Percentiles rank a stretch among this genome's conserved stretches.
phyloP scores from a whole-genome alignment of 495 filamentous ascomycete species.

The Trichoderma asperelloides region DNA sequence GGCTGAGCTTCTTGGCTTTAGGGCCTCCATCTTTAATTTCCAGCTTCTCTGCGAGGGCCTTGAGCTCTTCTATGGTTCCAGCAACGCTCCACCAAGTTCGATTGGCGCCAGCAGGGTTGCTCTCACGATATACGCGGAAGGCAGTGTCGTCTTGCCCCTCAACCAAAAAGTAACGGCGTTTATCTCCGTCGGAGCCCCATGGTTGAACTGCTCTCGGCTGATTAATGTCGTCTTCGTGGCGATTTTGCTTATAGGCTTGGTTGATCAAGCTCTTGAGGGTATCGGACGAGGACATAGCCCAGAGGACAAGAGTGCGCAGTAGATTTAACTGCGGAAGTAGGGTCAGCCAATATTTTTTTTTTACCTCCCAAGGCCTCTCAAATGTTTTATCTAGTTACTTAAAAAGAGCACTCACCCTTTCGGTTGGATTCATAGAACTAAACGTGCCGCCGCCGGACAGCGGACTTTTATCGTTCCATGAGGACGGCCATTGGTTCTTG shows the following conservation, averaged over 20 bases:
- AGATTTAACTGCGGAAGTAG: slow-evolving; percentile 57
- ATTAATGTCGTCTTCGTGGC: slow-evolving; percentile 87
- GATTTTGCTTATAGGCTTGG: slow-evolving; percentile 79
- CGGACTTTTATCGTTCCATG: slow-evolving; percentile 82
- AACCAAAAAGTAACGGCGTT: slow-evolving; percentile 85
- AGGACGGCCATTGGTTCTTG: slow-evolving; percentile 77
- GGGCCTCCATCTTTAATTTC: slow-evolving; percentile 65
- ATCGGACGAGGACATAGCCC: slow-evolving; percentile 87
- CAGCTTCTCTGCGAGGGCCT: slow-evolving; percentile 61
- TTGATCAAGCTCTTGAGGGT: slow-evolving; percentile 69
- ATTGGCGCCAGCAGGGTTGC: slow-evolving; percentile 67
- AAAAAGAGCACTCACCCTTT: slow-evolving; percentile 58
- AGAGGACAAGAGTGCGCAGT: slow-evolving; percentile 72
- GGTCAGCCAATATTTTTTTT: neutral
- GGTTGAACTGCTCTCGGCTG: slow-evolving; percentile 88
- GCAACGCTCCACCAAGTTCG: slow-evolving; percentile 89
- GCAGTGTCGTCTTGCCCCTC: slow-evolving; percentile 91
- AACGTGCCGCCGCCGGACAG: slow-evolving; percentile 71
- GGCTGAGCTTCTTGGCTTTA: slow-evolving; percentile 65
- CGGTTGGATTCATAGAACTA: slow-evolving; percentile 62
- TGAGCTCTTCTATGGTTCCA: slow-evolving; percentile 80
- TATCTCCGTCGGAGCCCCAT: slow-evolving; percentile 87
- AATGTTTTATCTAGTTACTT: too few species aligned
- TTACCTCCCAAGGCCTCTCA: neutral
- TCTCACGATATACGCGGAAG: slow-evolving; percentile 92